Conservation (phyloP, 305 asterid species). For the Striga hermonthica region DNA sequence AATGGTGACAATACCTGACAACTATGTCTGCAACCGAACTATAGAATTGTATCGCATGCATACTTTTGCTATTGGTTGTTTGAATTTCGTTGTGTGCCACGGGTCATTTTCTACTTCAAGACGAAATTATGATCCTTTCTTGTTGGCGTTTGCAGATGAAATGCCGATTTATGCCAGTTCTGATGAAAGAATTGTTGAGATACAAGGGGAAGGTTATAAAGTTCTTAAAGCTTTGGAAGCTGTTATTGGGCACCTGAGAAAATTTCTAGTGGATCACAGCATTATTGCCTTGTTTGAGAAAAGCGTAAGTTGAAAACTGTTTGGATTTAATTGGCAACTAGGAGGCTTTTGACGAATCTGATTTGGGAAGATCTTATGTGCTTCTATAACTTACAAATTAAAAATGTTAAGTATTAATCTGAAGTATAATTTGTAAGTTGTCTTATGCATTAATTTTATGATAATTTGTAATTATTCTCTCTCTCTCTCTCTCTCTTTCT, state of each 20-base stretch:
- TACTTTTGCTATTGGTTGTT: too few relatives aligned
- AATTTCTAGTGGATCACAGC: conserved; percentile 65
- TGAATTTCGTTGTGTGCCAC: neutral
- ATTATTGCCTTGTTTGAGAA: conserved; percentile 72
- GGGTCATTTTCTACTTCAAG: conserved; percentile 16
- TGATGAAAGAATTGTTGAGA: conserved; percentile 63
- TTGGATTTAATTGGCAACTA: conserved; percentile 17
- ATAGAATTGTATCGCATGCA: too few relatives aligned
- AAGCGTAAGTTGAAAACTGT: conserved; percentile 43
- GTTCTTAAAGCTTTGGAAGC: conserved; percentile 63
- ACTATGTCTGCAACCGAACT: too few relatives aligned
- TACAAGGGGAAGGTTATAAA: conserved; percentile 68
- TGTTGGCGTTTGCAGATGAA: conserved; percentile 44
- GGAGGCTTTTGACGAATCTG: neutral
- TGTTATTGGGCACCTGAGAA: conserved; percentile 65
- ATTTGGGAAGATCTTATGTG: neutral
- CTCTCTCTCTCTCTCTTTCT: too few relatives aligned
- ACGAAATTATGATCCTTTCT: conserved; percentile 17
- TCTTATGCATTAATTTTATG: neutral
- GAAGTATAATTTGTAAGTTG: too few relatives aligned
- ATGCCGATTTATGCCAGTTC: conserved; percentile 49
- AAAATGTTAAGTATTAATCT: too few relatives aligned
- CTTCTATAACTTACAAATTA: neutral
- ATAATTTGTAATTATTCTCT: neutral
- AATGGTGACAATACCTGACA: too few relatives aligned